Percentiles rank a stretch among this genome's conserved stretches.
Conservation (phyloP, 805 yeast species). For the Starmerella kuoi region DNA sequence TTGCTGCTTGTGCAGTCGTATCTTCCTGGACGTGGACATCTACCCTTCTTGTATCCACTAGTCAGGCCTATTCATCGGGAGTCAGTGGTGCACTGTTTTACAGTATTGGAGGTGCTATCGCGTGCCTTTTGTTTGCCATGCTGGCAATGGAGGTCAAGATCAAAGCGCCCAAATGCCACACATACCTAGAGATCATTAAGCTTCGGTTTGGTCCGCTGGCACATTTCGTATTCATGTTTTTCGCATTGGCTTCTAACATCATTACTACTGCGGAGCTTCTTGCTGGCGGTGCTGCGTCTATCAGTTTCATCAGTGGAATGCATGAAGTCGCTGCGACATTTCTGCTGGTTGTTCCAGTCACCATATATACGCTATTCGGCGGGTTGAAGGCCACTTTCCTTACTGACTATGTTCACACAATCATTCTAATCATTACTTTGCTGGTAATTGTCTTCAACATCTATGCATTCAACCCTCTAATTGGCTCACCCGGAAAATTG, state of each 20-base stretch:
- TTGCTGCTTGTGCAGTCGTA: conserved; percentile 35
- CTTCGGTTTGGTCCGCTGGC: conserved; percentile 32
- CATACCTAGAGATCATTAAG: conserved; percentile 32
- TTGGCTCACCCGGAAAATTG: conserved; percentile 37
- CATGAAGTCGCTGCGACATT: conserved; percentile 37
- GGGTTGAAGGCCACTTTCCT: conserved; percentile 42
- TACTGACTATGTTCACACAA: conserved; percentile 42
- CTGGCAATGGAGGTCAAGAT: conserved; percentile 23
- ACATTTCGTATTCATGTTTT: conserved; percentile 31
- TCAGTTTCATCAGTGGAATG: conserved; percentile 35
- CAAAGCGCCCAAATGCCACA: conserved; percentile 23
- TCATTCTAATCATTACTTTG: conserved; percentile 34
- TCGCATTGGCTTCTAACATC: conserved; percentile 23
- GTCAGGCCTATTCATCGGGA: conserved; percentile 27
- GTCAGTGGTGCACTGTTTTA: conserved; percentile 28
- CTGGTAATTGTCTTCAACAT: conserved; percentile 29
- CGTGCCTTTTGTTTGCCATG: conserved; percentile 18
- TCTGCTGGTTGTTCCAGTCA: conserved; percentile 37
- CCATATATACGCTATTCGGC: conserved; percentile 39
- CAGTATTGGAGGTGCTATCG: conserved; percentile 23
- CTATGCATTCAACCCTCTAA: conserved; percentile 30
- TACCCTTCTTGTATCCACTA: conserved; percentile 28
- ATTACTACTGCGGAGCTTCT: conserved; percentile 2
- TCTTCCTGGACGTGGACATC: conserved; percentile 34
- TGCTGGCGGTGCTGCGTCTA: conserved; percentile 12